Base-by-base conservation (phyloP, 495 filamentous ascomycete species). In the Xanthoparmelia taractica region DNA sequence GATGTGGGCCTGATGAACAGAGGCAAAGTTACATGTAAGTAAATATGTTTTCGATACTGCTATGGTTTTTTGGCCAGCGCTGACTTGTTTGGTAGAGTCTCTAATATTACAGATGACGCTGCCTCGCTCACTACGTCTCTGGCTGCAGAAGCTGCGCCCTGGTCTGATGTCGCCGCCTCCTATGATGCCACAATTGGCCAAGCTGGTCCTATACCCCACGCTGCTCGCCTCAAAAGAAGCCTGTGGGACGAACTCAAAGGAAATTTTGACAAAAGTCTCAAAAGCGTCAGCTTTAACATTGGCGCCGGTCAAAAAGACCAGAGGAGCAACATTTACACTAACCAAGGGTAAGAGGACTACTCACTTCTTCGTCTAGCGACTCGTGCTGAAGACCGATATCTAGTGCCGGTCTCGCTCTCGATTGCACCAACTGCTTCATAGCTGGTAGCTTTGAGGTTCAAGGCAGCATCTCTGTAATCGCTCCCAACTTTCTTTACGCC, bases 141-240 rank as follows among this genome's bases (percentile, higher is more conserved):
- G 12, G 60, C 61, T 8, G 68, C 74, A 10, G 41, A 71, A 40
- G 31, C 50, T 13, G 68, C 69, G 18, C 37, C 61, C n/a, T 76
- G 73, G 73, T 58, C 66, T 6, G 69, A 76, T 45, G 64, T 76
- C 55, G 67, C 70, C 17, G 71, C 68, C 20, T 73, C 66, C 0
- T 76, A 72, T 58, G 67, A 71, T 31, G 65, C 76, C 34, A 66
- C 67, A 34, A 73, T 76, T 41, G 74, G 74, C 13, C 72, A 65
- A 29, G 67, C 64, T n/a, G 45, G 47, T 20, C n/a, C 72, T 36
- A 18, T 15, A 27, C 37, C 10, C n/a, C 27, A 60, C 20, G 17
- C 63, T 12, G 55, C 64, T 2, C 54, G 38, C 4, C 47, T 48
- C 25, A 36, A 36, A 36, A 36, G 34, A 66, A 13, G 59, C 60